phyloP scores from a whole-genome alignment of 2,329 filamentous ascomycete genomes.

The Ambrosiella beaveri region DNA sequence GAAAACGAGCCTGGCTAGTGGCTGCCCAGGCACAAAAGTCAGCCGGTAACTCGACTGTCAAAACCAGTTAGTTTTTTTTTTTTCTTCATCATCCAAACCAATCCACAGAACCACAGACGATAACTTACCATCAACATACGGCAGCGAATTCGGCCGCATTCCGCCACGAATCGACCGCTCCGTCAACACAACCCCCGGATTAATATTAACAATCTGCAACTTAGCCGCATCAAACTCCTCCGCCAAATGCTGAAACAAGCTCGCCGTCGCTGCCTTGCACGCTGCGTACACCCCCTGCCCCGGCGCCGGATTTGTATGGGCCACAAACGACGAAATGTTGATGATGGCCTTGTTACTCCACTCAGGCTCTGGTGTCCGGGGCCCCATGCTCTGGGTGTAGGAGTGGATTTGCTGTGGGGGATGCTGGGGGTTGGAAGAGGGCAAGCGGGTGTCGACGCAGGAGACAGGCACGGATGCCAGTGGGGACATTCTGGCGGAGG shows the following conservation, averaged over 20 bases:
- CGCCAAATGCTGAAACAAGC: slow-evolving; percentile 23
- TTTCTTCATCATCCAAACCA: neutral
- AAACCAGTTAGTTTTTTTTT: neutral
- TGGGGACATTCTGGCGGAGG: neutral
- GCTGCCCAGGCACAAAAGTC: slow-evolving; percentile 25
- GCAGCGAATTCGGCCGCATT: slow-evolving; percentile 14
- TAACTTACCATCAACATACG: slow-evolving; percentile 18
- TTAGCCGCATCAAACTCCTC: slow-evolving; percentile 18
- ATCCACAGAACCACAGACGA: neutral
- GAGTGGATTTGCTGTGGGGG: too few species aligned
- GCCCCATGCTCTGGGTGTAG: neutral
- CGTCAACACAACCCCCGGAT: slow-evolving; percentile 17
- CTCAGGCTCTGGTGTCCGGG: slow-evolving; percentile 14
- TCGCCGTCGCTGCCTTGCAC: slow-evolving; percentile 23
- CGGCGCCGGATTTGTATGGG: slow-evolving; percentile 1
- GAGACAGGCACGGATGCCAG: neutral
- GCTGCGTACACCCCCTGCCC: slow-evolving; percentile 5
- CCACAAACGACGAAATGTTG: slow-evolving; percentile 13
- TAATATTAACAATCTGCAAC: slow-evolving; percentile 18
- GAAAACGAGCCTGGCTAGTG: slow-evolving; percentile 22
- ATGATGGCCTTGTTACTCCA: slow-evolving; percentile 17
- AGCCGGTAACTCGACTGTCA: slow-evolving; percentile 12
- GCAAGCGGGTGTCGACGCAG: neutral
- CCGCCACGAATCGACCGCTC: slow-evolving; percentile 15
- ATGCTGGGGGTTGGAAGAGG: neutral